Percentiles rank a stretch among this genome's conserved stretches.
Evolutionary conservation across 2,329 filamentous ascomycete genomes (phyloP).

Genomic region (Fusarium compactum): DNA sequence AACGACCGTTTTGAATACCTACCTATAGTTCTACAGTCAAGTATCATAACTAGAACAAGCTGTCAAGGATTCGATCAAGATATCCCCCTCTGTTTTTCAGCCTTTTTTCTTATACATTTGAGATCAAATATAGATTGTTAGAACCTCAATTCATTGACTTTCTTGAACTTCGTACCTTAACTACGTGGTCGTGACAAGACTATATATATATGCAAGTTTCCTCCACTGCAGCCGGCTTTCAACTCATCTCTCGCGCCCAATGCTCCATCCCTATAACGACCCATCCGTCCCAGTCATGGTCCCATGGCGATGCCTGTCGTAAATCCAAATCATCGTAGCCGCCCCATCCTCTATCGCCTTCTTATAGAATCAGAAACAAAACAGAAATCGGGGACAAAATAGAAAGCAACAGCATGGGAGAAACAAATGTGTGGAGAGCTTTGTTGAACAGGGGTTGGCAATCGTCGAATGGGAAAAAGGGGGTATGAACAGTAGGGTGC

Average conservation of each 20-base stretch:
- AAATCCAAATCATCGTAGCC: slow-evolving; percentile 50
- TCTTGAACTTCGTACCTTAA: slow-evolving; percentile 44
- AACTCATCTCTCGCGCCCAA: slow-evolving; percentile 29
- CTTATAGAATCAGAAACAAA: slow-evolving; percentile 36
- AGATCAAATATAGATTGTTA: slow-evolving; percentile 26
- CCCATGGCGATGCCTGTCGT: slow-evolving; percentile 44
- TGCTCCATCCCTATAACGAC: slow-evolving; percentile 36
- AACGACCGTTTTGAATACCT: slow-evolving; percentile 1
- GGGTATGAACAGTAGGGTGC: slow-evolving; percentile 33
- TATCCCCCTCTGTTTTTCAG: neutral
- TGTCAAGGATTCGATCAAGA: slow-evolving; percentile 9
- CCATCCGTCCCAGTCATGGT: slow-evolving; percentile 36
- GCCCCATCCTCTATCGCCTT: slow-evolving; percentile 45
- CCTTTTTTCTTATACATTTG: slow-evolving; percentile 10
- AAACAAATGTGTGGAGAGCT: slow-evolving; percentile 32
- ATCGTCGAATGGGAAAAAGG: slow-evolving; percentile 21
- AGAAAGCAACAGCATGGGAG: slow-evolving; percentile 30
- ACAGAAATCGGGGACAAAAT: slow-evolving; percentile 28
- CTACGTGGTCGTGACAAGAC: slow-evolving; percentile 49
- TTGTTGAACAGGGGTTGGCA: slow-evolving; percentile 26
- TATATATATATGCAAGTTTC: slow-evolving; percentile 38
- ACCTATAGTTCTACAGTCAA: neutral
- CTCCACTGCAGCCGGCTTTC: slow-evolving; percentile 24
- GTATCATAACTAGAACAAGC: neutral
- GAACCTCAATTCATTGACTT: slow-evolving; percentile 43